A percentile compares a stretch with the other conserved stretches of the same genome.
phyloP scores from a whole-genome alignment of 129 eudicot species.

The Helichrysum umbraculigerum region DNA sequence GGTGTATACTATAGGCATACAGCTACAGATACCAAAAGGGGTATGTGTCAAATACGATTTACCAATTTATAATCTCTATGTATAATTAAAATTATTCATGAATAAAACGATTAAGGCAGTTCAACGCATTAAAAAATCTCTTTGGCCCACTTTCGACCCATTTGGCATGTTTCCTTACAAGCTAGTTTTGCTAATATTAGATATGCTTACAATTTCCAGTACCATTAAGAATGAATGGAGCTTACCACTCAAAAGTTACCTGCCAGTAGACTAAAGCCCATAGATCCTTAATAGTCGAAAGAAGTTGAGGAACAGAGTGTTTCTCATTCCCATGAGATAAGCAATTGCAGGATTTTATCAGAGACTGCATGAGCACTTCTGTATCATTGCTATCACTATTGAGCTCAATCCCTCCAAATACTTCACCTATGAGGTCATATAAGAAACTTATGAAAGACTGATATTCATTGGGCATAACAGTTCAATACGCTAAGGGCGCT shows the following conservation, averaged over 20 bases:
- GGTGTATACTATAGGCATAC: neutral
- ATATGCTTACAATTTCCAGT: neutral
- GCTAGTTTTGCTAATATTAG: neutral
- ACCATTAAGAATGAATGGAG: constrained; percentile 30
- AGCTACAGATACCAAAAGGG: constrained; percentile 7
- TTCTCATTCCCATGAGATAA: constrained; percentile 42
- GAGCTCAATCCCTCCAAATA: constrained; percentile 77
- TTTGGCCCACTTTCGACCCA: neutral
- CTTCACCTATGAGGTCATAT: constrained; percentile 59
- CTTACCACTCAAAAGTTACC: constrained; percentile 95
- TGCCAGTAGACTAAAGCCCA: constrained; percentile 96
- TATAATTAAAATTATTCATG: no score
- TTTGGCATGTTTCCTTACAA: neutral
- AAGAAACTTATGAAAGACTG: no score
- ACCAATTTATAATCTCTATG: no score
- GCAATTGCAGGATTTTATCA: constrained; percentile 68
- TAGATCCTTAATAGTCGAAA: constrained; percentile 85
- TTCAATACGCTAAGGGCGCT: no score
- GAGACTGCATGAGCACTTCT: constrained; percentile 68
- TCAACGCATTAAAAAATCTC: neutral
- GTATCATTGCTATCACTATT: constrained; percentile 68
- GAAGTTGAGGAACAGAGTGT: constrained; percentile 71
- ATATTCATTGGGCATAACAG: no score
- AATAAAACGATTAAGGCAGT: neutral
- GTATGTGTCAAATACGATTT: neutral